Conservation (phyloP, 768 basidiomycete species). For the Clathrus columnatus region DNA sequence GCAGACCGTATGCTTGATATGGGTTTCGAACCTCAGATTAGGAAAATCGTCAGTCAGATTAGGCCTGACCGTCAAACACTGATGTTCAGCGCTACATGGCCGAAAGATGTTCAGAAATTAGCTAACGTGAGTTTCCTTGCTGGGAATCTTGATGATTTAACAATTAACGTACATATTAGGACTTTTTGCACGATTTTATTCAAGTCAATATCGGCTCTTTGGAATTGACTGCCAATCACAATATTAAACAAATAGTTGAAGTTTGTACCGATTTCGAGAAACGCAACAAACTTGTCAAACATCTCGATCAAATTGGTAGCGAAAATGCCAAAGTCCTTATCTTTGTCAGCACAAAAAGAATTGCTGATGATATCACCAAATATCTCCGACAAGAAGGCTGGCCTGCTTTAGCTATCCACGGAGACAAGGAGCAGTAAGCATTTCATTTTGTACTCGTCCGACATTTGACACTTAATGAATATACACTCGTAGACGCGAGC, state of each 20-base stretch:
- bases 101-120: slow-evolving; percentile 97
- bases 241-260: slow-evolving; percentile 92
- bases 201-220: slow-evolving; percentile 99
- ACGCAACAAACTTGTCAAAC: slow-evolving; percentile 90
- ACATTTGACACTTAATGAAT: slow-evolving; percentile 3
- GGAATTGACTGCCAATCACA: slow-evolving; percentile 97
- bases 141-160: neutral
- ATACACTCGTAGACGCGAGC: slow-evolving; percentile 61
- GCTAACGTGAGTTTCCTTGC: slow-evolving; percentile 54
- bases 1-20: slow-evolving; percentile 99
- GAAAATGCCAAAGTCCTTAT: slow-evolving; percentile 99
- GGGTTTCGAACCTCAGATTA: slow-evolving; percentile 99
- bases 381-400: slow-evolving; percentile 96
- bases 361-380: slow-evolving; percentile 98
- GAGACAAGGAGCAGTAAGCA: slow-evolving; percentile 95
- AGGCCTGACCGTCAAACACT: slow-evolving; percentile 97
- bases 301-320: slow-evolving; percentile 90
- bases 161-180: too few relatives aligned
- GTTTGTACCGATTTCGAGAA: slow-evolving; percentile 98
- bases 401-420: slow-evolving; percentile 99
- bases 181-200: slow-evolving; percentile 93
- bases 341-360: slow-evolving; percentile 95
- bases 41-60: slow-evolving; percentile 96
- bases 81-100: slow-evolving; percentile 99
- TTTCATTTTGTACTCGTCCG: neutral